These are phyloP conservation scores for Sporothrix mexicana DNA, from an alignment of 2,329 filamentous ascomycete species.

Conservation along the genomic window DNA sequence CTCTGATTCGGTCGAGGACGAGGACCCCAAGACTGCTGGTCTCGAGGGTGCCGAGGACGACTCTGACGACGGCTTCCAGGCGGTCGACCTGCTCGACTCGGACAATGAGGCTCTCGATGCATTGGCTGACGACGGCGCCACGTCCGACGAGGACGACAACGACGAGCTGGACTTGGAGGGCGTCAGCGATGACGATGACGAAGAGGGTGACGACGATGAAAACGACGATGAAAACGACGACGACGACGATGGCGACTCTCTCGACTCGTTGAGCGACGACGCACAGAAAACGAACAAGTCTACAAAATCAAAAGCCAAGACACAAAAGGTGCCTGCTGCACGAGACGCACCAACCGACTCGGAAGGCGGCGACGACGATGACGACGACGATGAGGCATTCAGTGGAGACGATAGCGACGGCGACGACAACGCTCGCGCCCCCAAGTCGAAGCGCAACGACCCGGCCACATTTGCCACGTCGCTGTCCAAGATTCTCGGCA, in stretches of 20 bases:
- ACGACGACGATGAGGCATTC: constrained; percentile 45
- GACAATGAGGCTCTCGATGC: constrained; percentile 63
- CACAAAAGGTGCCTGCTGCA: constrained; percentile 28
- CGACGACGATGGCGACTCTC: constrained; percentile 48
- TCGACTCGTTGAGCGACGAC: constrained; percentile 43
- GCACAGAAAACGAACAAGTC: constrained; percentile 50
- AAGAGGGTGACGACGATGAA: constrained; percentile 45
- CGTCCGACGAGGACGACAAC: constrained; percentile 41
- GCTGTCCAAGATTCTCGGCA: constrained; percentile 88
- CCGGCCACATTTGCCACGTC: constrained; percentile 89
- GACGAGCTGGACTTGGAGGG: constrained; percentile 39
- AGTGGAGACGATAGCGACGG: constrained; percentile 44
- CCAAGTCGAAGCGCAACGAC: constrained; percentile 85
- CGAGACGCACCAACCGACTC: constrained; percentile 42
- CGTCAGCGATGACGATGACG: constrained; percentile 28
- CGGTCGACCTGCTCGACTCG: constrained; percentile 62
- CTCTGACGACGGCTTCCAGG: constrained; percentile 51
- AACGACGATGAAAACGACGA: constrained; percentile 41
- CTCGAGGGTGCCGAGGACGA: constrained; percentile 53
- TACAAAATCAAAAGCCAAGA: not conserved
- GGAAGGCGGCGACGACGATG: constrained; percentile 46
- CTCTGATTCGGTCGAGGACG: constrained; percentile 51
- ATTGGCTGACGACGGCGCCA: constrained; percentile 54
- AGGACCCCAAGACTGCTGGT: constrained; percentile 50
- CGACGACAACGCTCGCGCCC: constrained; percentile 46